Conservation (phyloP, 2,329 filamentous ascomycete genomes). For the Fusarium aywerte region DNA sequence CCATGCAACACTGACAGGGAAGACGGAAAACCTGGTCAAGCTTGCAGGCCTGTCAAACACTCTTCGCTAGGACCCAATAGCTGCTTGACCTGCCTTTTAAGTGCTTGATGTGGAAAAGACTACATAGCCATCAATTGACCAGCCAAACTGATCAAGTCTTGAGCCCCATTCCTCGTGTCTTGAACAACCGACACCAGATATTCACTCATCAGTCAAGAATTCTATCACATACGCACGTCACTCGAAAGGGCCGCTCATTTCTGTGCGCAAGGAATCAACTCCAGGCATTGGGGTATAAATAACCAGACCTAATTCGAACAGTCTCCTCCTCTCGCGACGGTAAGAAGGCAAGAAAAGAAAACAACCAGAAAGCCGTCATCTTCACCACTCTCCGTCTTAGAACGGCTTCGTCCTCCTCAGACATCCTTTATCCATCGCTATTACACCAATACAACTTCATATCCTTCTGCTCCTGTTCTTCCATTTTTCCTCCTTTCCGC, state of each 20-base stretch:
- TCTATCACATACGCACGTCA: constrained; percentile 1
- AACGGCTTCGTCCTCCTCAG: constrained; percentile 23
- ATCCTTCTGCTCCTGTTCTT: constrained; percentile 22
- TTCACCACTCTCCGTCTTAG: constrained; percentile 25
- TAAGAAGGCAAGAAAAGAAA: constrained; percentile 28
- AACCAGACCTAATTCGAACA: constrained; percentile 45
- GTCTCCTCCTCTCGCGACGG: constrained; percentile 29
- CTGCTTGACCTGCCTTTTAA: not conserved
- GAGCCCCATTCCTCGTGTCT: not conserved
- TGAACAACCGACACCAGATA: not conserved
- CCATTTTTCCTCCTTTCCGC: constrained; percentile 32
- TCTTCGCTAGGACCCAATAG: not conserved
- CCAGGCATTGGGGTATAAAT: constrained; percentile 48
- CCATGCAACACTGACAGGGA: not conserved
- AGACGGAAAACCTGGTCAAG: not conserved
- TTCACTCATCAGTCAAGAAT: not conserved
- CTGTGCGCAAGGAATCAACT: constrained; percentile 37
- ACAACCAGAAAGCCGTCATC: constrained; percentile 36
- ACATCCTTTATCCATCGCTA: constrained; percentile 31
- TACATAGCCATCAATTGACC: too few species aligned
- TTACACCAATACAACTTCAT: constrained; percentile 29
- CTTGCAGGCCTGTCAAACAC: constrained; percentile 7
- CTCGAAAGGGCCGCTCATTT: not conserved
- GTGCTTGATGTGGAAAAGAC: not conserved
- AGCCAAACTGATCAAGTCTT: not conserved